Evolutionary conservation across 371 early-diverging fungal species (phyloP).

Genomic region (Mucor plumbeus): DNA sequence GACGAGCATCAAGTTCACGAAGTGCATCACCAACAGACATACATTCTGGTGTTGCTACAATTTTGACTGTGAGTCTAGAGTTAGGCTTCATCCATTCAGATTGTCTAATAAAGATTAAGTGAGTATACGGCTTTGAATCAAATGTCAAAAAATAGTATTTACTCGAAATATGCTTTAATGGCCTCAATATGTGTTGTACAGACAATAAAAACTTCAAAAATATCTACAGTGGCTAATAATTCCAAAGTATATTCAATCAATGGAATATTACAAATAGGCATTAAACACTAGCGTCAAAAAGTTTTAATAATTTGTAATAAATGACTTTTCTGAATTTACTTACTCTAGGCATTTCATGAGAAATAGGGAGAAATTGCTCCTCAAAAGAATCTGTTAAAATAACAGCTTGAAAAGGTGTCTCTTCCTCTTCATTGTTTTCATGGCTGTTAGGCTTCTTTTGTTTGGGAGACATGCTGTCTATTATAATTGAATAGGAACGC

Average conservation of each 20-base stretch:
- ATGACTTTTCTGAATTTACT: constrained; percentile 1
- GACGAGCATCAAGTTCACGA: constrained; percentile 87
- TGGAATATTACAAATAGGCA: constrained; percentile 94
- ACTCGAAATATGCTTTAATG: constrained; percentile 86
- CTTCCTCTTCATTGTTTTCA: constrained; percentile 51
- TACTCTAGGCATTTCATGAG: constrained; percentile 87
- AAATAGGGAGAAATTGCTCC: constrained; percentile 86
- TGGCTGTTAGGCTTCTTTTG: constrained; percentile 35
- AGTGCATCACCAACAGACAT: constrained; percentile 94
- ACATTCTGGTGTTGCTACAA: constrained; percentile 78
- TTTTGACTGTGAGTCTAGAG: constrained; percentile 71
- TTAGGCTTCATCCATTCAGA: constrained; percentile 74
- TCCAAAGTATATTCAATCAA: constrained; percentile 95
- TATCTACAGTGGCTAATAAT: constrained; percentile 82
- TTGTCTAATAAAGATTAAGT: constrained; percentile 37
- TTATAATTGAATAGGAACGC: background rate
- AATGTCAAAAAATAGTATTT: constrained; percentile 21
- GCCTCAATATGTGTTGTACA: constrained; percentile 85
- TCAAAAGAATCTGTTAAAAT: constrained; percentile 93
- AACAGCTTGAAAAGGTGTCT: constrained; percentile 81
- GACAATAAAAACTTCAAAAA: constrained; percentile 86
- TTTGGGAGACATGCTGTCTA: constrained; percentile 47
- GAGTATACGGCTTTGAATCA: background rate
- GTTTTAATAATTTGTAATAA: no score
- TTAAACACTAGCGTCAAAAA: constrained; percentile 71